Conservation (phyloP, 2,329 filamentous ascomycete species). For the Stachybotrys elegans region DNA sequence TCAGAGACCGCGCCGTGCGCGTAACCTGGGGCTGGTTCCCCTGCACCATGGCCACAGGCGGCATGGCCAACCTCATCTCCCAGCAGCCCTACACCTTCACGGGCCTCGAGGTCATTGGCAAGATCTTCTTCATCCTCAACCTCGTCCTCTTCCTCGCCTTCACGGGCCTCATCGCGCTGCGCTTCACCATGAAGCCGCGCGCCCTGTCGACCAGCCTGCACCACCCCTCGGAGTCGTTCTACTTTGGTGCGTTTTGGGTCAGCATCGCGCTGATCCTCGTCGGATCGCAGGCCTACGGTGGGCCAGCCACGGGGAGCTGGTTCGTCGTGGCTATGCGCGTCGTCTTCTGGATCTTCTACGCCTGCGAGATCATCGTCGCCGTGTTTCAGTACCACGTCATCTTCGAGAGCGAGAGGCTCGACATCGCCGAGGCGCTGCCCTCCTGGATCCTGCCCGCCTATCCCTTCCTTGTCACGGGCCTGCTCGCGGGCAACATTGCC, state of each 20-base stretch:
- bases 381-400: slow-evolving; percentile 22
- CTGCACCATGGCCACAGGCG: slow-evolving; percentile 22
- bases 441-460: slow-evolving; percentile 52
- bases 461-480: slow-evolving; percentile 48
- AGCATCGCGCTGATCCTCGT: slow-evolving; percentile 59
- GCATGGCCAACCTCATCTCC: slow-evolving; percentile 18
- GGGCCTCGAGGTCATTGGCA: slow-evolving; percentile 38
- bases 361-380: slow-evolving; percentile 16
- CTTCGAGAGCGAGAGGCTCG: slow-evolving; percentile 30
- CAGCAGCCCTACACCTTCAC: slow-evolving; percentile 36
- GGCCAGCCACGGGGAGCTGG: slow-evolving; percentile 41
- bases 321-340: slow-evolving; percentile 37
- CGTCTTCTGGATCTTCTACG: slow-evolving; percentile 47
- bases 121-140: slow-evolving; percentile 42
- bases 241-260: slow-evolving; percentile 56
- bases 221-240: slow-evolving; percentile 61
- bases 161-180: slow-evolving; percentile 46
- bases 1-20: slow-evolving; percentile 5
- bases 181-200: slow-evolving; percentile 54
- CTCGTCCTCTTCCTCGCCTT: slow-evolving; percentile 43
- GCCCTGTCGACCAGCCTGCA: slow-evolving; percentile 55
- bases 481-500: slow-evolving; percentile 43
- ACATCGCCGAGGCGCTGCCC: slow-evolving; percentile 45
- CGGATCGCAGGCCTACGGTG: slow-evolving; percentile 58
- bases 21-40: slow-evolving; percentile 22